phyloP scores from a whole-genome alignment of 192 early-diverging fungal genomes.

The Dissophora ornata region DNA sequence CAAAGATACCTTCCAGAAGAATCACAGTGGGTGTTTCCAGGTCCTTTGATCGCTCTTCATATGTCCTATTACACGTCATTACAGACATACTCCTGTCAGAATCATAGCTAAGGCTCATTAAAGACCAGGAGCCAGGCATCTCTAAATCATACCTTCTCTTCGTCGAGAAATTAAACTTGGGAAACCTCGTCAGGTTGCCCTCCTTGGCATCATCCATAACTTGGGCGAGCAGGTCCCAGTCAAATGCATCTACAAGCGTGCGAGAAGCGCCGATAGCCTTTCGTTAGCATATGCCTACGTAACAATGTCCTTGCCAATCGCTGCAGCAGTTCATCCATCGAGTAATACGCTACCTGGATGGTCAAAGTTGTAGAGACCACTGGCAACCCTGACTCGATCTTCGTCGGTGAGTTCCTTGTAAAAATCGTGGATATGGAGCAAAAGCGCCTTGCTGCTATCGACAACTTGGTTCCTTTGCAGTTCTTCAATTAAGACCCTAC shows the following conservation, averaged over 20 bases:
- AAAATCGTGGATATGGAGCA: slow-evolving; percentile 75
- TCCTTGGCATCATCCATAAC: slow-evolving; percentile 63
- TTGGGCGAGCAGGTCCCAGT: slow-evolving; percentile 74
- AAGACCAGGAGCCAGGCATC: too few species aligned
- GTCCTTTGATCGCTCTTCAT: slow-evolving; percentile 23
- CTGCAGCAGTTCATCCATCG: too few species aligned
- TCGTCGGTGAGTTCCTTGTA: slow-evolving; percentile 66
- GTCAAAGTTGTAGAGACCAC: slow-evolving; percentile 72
- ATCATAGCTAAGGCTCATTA: too few species aligned
- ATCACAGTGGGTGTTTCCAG: slow-evolving; percentile 70
- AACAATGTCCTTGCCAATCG: too few species aligned
- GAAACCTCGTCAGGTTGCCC: slow-evolving; percentile 65
- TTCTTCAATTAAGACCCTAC: slow-evolving; percentile 53
- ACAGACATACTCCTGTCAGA: neutral
- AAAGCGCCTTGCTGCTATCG: slow-evolving; percentile 59
- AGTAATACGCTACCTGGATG: slow-evolving; percentile 65
- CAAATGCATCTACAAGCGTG: slow-evolving; percentile 67
- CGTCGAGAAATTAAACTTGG: slow-evolving; percentile 70
- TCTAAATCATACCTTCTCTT: slow-evolving; percentile 53
- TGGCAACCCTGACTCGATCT: slow-evolving; percentile 61
- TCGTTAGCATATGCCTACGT: too few species aligned
- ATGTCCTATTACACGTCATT: slow-evolving; percentile 1
- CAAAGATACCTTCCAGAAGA: slow-evolving; percentile 82
- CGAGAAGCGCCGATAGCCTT: too few species aligned
- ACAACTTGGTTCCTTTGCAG: slow-evolving; percentile 55